Percentiles rank a stretch among this genome's conserved stretches.
phyloP scores from a whole-genome alignment of 2,329 filamentous ascomycete genomes.

The Macrophomina pseudophaseolina region DNA sequence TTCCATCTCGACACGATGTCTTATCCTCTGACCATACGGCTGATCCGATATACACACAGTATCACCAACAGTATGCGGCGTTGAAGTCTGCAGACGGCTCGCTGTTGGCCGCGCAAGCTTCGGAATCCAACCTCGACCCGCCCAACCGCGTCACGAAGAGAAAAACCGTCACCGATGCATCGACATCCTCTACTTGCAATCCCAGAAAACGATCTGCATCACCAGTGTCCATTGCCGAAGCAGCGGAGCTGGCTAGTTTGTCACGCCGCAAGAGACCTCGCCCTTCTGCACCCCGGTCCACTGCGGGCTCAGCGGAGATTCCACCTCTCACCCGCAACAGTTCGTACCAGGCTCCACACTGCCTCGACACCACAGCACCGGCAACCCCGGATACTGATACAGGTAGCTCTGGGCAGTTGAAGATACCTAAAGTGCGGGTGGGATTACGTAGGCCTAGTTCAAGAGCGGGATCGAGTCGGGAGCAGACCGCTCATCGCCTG shows the following conservation, averaged over 20 bases:
- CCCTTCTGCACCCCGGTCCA: conserved; percentile 9
- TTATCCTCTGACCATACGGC: neutral
- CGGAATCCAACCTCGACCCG: conserved; percentile 49
- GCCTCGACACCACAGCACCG: conserved; percentile 39
- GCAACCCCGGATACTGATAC: conserved; percentile 47
- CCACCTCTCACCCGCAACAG: conserved; percentile 19
- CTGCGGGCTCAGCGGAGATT: conserved; percentile 21
- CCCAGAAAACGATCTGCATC: conserved; percentile 57
- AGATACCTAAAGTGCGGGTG: conserved; percentile 31
- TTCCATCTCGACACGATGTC: neutral
- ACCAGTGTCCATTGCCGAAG: conserved; percentile 60
- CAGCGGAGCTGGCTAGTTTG: conserved; percentile 55
- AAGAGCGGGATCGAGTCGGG: conserved; percentile 12
- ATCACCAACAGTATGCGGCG: conserved; percentile 50
- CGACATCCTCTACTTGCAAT: conserved; percentile 36
- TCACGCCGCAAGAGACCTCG: conserved; percentile 57
- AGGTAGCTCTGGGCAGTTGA: conserved; percentile 34
- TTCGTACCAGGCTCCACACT: conserved; percentile 17
- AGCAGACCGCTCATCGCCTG: conserved; percentile 14
- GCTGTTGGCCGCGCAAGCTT: conserved; percentile 47
- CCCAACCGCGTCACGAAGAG: conserved; percentile 43
- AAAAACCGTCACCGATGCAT: conserved; percentile 23
- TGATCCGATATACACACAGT: conserved; percentile 37
- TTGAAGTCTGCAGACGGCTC: conserved; percentile 55
- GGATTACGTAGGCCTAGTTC: conserved; percentile 31